Base-by-base conservation (phyloP, 2,329 filamentous ascomycete genomes). In the Botrytis cinerea region DNA sequence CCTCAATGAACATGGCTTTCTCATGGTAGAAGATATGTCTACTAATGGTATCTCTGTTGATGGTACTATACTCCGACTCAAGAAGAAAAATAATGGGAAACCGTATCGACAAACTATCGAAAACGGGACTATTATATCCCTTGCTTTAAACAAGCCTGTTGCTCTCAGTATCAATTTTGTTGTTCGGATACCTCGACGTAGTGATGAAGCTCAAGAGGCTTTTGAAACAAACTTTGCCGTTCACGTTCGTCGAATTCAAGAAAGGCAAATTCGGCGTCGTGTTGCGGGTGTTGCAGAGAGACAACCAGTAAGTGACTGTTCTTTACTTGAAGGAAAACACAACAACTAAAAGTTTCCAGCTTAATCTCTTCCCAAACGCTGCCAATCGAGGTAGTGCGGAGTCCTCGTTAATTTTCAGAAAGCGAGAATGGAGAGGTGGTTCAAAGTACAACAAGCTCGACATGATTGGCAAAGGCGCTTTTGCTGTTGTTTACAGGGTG, bases 11-110 rank as follows among this genome's bases (percentile, higher is more conserved):
- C 89, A 93, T 76, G 93, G 92, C 43, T 91, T 93, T 73, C 87
- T 98, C 76, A 97, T 99, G 94, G 85, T 98, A 20, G 91, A 97
- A 81, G 96, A 99, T 80, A 88, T 91, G 80, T 98, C 96, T 0
- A 98, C 94, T n/a, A 99, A 98, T 79, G 96, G 96, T 43, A 98
- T 96, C 6, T 86, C 93, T 74, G 93, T 98, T 73, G 95, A 98
- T 82, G 87, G 89, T 38, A 84, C 86, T 28, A 84, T 93, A 51
- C 86, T 99, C 25, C 86, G 84, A 73, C 83, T 86, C 73, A 90
- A 87, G 77, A 75, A 82, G 78, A 74, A 83, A 81, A 73, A 83
- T 81, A 82, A 87, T 72, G 82, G 83, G 74, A 77, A 80, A 20
- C 81, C 82, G 10, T 80, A 79, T 59, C 76, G 76, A 68, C 79